Evolutionary conservation across 441 rosid species (phyloP), one percentile per base, ranked within the genome.

Genomic region (Pelargonium citronellum): DNA sequence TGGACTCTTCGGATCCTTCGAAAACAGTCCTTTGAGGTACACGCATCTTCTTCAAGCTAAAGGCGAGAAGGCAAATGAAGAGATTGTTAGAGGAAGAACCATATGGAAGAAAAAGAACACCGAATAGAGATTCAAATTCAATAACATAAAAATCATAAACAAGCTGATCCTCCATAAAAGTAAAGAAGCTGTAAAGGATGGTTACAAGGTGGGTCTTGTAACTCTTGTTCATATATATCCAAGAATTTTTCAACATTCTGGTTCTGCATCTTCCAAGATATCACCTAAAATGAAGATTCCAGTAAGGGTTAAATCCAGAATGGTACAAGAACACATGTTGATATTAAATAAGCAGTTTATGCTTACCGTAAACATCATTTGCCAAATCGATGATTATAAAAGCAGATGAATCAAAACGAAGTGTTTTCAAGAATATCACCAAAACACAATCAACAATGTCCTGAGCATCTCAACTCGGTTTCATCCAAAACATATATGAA

Each of bases 61-160:
- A 53, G 81, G 83, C 6, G 74, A 67, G 44, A 41, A 64, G 0
- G 11, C 61, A 73, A 72, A 76, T 57, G 83, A 82, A 69, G 92
- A 89, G 81, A 86, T 86, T 39, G 87, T 86, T 4, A 81, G 90
- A 77, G 92, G 90, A 20, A 85, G 80, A 66, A 87, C 95, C 5
- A 69, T 49, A 51, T 87, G 95, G 90, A 86, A 81, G 79, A 80
- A 76, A 72, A 86, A 76, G 77, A 61, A 15, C 12, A 13, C 65
- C 1, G 11, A 11, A 12, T 10, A 61, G 1, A 47, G 27, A 27
- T 22, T 11, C 15, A 3, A 19, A 53, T 34, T 34, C 7, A 53
- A 53, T 1, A 61, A 55, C 1, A 66, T 12, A 62, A 73, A 51
- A 30, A 11, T 58, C 22, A 61, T 24, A 34, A 34, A 71, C 55